These are phyloP conservation scores for Ceratobasidium theobromae DNA, from an alignment of 1,284 basidiomycete genomes.

Conservation along the genomic window DNA sequence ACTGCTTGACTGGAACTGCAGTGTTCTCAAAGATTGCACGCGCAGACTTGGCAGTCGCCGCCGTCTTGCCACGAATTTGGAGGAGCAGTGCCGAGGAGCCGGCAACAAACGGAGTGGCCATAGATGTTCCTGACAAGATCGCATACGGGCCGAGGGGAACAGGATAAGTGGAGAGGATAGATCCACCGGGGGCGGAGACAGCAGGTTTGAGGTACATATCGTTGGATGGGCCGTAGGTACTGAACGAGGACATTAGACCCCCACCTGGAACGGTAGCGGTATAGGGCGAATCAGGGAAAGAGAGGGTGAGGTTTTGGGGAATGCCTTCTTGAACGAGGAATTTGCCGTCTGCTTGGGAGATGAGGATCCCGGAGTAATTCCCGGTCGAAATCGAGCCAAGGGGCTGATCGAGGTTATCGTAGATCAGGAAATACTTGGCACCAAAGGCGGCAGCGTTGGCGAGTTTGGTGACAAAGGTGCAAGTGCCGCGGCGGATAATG, in stretches of 20 bases:
- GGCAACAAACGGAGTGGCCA: conserved; percentile 58
- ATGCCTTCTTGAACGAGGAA: conserved; percentile 50
- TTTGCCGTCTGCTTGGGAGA: conserved; percentile 33
- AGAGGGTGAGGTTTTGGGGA: conserved; percentile 47
- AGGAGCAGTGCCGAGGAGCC: conserved; percentile 67
- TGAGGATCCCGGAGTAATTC: conserved; percentile 32
- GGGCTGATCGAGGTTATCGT: conserved; percentile 40
- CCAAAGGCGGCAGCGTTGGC: conserved; percentile 55
- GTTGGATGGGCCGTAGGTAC: conserved; percentile 59
- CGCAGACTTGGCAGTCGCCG: conserved; percentile 47
- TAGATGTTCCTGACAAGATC: conserved; percentile 48
- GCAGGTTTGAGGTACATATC: conserved; percentile 62
- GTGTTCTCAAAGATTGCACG: conserved; percentile 62
- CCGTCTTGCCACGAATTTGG: conserved; percentile 52
- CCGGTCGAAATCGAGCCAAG: conserved; percentile 21
- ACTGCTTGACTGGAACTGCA: conserved; percentile 51
- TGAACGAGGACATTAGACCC: conserved; percentile 60
- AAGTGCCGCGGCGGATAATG: conserved; percentile 55
- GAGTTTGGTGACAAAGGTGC: conserved; percentile 53
- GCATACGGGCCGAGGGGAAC: conserved; percentile 48
- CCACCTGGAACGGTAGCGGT: conserved; percentile 50
- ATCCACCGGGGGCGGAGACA: conserved; percentile 60
- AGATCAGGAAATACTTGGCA: conserved; percentile 53
- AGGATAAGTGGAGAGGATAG: conserved; percentile 62
- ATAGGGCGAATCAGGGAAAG: conserved; percentile 50